Conservation (phyloP, 495 filamentous ascomycete genomes). For the Trichoderma reesei region DNA sequence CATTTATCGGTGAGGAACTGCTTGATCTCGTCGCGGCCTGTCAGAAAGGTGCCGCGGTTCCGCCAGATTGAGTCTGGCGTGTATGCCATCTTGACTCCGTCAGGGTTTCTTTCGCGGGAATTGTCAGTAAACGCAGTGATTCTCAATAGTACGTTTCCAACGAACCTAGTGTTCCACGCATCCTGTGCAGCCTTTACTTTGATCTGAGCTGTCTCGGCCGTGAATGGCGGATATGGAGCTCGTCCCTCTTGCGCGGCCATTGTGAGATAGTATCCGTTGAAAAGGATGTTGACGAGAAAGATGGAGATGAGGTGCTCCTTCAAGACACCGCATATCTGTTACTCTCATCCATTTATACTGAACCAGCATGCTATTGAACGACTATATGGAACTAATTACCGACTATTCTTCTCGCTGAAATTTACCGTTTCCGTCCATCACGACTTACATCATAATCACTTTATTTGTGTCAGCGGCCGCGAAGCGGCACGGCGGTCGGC, state of each 20-base stretch:
- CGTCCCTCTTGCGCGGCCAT: conserved; percentile 4
- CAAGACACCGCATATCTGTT: too few species aligned
- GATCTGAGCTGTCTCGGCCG: conserved; percentile 54
- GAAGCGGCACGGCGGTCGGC: neutral
- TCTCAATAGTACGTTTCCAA: neutral
- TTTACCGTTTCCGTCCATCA: neutral
- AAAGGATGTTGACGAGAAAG: neutral
- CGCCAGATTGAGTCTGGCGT: conserved; percentile 75
- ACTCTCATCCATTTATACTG: neutral
- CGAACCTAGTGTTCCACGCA: conserved; percentile 74
- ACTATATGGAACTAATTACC: too few species aligned
- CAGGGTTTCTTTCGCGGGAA: conserved; percentile 42
- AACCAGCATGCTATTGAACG: neutral
- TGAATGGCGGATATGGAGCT: conserved; percentile 65
- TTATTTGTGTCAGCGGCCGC: neutral
- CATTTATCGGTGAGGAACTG: conserved; percentile 70
- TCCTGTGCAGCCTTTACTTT: conserved; percentile 85
- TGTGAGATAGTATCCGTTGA: neutral
- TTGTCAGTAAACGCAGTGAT: too few species aligned
- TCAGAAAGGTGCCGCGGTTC: conserved; percentile 63
- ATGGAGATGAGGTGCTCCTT: neutral
- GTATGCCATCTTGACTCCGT: conserved; percentile 59
- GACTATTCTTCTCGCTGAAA: neutral
- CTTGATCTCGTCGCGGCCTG: conserved; percentile 58
- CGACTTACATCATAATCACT: neutral